Evolutionary conservation across 371 early-diverging fungal genomes (phyloP).

Genomic region (Encephalitozoon intestinalis): DNA sequence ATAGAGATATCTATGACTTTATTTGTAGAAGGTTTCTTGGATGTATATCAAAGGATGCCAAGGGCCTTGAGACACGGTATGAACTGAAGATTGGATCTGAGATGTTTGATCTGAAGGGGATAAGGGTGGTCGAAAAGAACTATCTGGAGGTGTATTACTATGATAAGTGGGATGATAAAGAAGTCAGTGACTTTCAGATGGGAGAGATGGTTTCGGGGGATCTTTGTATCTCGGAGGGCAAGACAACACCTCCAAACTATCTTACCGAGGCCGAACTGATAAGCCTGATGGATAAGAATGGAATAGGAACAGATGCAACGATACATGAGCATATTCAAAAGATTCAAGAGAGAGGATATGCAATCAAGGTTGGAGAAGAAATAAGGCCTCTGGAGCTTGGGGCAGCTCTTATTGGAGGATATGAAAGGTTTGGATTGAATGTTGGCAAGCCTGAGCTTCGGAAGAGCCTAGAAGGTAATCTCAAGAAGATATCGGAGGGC

Average conservation of each 20-base stretch:
- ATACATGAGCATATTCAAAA: conserved; percentile 96
- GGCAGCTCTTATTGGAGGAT: conserved; percentile 77
- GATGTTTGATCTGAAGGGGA: conserved; percentile 41
- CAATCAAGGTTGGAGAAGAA: conserved; percentile 64
- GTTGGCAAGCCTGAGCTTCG: conserved; percentile 54
- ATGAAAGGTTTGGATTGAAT: conserved; percentile 63
- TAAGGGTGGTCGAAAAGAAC: conserved; percentile 66
- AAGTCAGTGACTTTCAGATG: conserved; percentile 67
- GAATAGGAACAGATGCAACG: conserved; percentile 98
- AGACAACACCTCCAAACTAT: conserved; percentile 71
- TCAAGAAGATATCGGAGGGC: conserved; percentile 64
- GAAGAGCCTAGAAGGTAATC: conserved; percentile 63
- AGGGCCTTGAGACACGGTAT: conserved; percentile 73
- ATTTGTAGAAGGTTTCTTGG: conserved; percentile 81
- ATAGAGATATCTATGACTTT: conserved; percentile 76
- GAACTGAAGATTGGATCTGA: conserved; percentile 63
- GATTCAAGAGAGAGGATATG: conserved; percentile 79
- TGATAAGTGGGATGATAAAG: conserved; percentile 74
- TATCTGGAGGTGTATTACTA: conserved; percentile 86
- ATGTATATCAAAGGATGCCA: conserved; percentile 81
- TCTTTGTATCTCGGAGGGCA: conserved; percentile 63
- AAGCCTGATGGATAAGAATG: conserved; percentile 84
- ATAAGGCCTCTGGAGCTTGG: conserved; percentile 80
- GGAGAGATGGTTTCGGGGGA: conserved; percentile 63
- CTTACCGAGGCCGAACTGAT: conserved; percentile 87